A percentile compares a stretch with the other conserved stretches of the same genome.
Conservation (phyloP, 2,329 filamentous ascomycete genomes). For the Talaromyces sp. region DNA sequence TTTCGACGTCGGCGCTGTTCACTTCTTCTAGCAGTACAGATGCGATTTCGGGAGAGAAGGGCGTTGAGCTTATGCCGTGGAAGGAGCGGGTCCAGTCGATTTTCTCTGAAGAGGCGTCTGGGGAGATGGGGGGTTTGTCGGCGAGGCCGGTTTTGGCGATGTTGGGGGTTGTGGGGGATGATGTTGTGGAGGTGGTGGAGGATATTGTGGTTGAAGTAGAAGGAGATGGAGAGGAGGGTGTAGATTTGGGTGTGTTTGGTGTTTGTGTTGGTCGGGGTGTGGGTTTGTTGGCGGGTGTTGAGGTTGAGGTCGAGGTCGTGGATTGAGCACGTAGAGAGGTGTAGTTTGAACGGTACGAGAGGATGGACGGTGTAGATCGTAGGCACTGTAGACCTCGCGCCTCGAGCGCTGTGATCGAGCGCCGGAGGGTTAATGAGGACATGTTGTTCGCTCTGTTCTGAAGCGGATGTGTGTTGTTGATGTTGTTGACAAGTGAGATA, state of each 20-base stretch:
- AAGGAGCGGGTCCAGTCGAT: slow-evolving; percentile 83
- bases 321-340: background rate
- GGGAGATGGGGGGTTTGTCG: slow-evolving; percentile 33
- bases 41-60: slow-evolving; percentile 68
- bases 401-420: slow-evolving; percentile 18
- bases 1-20: slow-evolving; percentile 74
- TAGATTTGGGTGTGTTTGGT: slow-evolving; percentile 2
- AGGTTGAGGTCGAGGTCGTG: background rate
- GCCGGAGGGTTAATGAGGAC: slow-evolving; percentile 15
- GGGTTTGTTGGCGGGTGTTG: background rate
- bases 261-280: background rate
- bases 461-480: background rate
- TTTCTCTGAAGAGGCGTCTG: slow-evolving; percentile 32
- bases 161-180: slow-evolving; percentile 23
- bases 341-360: background rate
- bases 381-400: background rate
- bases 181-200: background rate
- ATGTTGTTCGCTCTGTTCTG: slow-evolving; percentile 5
- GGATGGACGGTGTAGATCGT: background rate
- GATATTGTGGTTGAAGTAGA: background rate
- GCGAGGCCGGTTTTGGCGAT: slow-evolving; percentile 38
- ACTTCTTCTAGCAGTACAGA: slow-evolving; percentile 67
- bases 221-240: slow-evolving; percentile 1
- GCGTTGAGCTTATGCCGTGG: slow-evolving; percentile 67
- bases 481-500: background rate